A percentile compares a stretch with the other conserved stretches of the same genome.
These are phyloP conservation scores for Sphagnum contortum DNA, from an alignment of 225 moss, liverwort and hornwort genomes.

Conservation along the genomic window DNA sequence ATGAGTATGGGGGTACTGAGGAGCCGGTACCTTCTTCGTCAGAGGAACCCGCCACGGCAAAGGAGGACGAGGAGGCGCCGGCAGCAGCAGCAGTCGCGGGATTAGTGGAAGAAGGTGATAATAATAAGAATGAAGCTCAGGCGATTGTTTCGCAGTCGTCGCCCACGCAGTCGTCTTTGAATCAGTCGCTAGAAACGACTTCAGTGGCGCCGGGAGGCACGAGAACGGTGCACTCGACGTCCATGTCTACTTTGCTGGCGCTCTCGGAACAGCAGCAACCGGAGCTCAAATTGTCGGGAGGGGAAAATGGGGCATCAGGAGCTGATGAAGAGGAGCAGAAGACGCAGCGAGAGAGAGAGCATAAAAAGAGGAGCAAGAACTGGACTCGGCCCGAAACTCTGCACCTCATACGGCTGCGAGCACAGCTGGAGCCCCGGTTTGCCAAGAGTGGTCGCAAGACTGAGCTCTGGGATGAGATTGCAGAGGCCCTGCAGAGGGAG, in stretches of 20 bases:
- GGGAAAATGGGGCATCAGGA: conserved; percentile 43
- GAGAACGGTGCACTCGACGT: not conserved
- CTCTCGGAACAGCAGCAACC: conserved; percentile 11
- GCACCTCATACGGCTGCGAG: conserved; percentile 71
- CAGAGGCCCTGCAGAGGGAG: conserved; percentile 61
- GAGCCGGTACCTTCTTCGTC: conserved; percentile 18
- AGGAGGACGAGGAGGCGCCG: not conserved
- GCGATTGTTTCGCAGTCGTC: conserved; percentile 13
- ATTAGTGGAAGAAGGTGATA: no score
- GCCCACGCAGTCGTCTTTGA: not conserved
- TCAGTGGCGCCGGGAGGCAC: no score
- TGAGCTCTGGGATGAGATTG: conserved; percentile 94
- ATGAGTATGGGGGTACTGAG: conserved; percentile 3
- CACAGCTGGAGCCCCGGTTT: conserved; percentile 76
- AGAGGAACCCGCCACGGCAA: conserved; percentile 12
- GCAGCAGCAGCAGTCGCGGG: no score
- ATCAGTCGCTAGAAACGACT: no score
- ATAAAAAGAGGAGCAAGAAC: conserved; percentile 94
- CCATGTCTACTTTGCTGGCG: conserved; percentile 30
- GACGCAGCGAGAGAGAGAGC: conserved; percentile 63
- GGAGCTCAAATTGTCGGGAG: conserved; percentile 12
- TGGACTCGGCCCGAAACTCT: conserved; percentile 84
- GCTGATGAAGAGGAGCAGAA: conserved; percentile 67
- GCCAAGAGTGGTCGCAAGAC: conserved; percentile 89
- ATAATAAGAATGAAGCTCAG: not conserved